Evolutionary conservation across 805 yeast genomes (phyloP).

Genomic region (Diddensiella caesifluorescens): DNA sequence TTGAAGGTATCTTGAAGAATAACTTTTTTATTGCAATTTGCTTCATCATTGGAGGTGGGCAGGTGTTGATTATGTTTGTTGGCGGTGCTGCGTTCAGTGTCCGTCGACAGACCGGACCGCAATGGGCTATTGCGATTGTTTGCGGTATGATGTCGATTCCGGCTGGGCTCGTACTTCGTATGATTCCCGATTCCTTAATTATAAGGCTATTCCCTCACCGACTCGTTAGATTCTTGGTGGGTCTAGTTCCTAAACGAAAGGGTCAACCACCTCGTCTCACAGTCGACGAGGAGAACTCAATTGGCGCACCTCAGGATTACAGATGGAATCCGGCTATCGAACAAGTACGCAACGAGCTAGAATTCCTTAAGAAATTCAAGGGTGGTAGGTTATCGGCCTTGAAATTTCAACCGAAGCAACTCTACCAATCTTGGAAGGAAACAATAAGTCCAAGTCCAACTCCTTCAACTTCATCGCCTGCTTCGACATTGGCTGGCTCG

Average conservation of each 20-base stretch:
- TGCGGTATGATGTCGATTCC: slow-evolving; percentile 83
- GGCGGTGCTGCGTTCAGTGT: slow-evolving; percentile 96
- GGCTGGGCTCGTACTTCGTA: slow-evolving; percentile 67
- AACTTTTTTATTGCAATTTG: slow-evolving; percentile 74
- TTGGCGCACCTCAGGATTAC: slow-evolving; percentile 22
- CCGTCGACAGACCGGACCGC: slow-evolving; percentile 68
- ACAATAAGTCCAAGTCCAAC: slow-evolving; percentile 19
- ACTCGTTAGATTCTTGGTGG: slow-evolving; percentile 22
- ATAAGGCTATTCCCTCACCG: slow-evolving; percentile 26
- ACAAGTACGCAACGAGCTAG: slow-evolving; percentile 34
- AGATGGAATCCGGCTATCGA: slow-evolving; percentile 39
- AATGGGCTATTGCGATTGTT: slow-evolving; percentile 85
- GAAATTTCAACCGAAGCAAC: slow-evolving; percentile 23
- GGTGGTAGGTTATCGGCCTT: slow-evolving; percentile 38
- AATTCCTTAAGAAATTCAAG: slow-evolving; percentile 31
- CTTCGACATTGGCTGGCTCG: slow-evolving; percentile 15
- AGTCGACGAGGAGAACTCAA: slow-evolving; percentile 21
- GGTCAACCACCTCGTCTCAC: slow-evolving; percentile 19
- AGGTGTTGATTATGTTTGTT: slow-evolving; percentile 86
- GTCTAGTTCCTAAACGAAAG: slow-evolving; percentile 15
- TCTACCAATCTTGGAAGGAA: slow-evolving; percentile 22
- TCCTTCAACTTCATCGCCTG: slow-evolving; percentile 13
- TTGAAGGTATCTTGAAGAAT: slow-evolving; percentile 75
- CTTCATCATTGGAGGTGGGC: slow-evolving; percentile 72
- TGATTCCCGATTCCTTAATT: slow-evolving; percentile 63